Evolutionary conservation across 2,329 filamentous ascomycete species (phyloP), one percentile per base, ranked within the genome.

Genomic region (Claviceps pazoutovae): DNA sequence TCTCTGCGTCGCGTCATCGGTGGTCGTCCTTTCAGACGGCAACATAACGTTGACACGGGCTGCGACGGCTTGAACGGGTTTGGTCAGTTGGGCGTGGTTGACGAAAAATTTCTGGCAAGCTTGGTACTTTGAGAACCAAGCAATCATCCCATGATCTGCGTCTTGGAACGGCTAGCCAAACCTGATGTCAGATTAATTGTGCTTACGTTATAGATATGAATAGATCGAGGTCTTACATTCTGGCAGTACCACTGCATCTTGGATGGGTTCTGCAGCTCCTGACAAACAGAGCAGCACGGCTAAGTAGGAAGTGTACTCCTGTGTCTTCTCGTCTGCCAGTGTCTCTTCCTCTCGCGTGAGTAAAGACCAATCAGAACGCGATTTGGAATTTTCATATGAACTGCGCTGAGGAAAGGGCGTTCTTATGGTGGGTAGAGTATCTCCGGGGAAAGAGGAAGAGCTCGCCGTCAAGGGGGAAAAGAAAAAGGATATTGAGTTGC

Each of bases 41-140:
- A 97, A 77, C 56, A 81, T 81, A 64, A 97, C 96, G 68, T 97
- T 97, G 70, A 96, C 74, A 66, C 93, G 89, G 6, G 89, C 85
- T 19, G 89, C 89, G 47, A 96, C 79, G 8, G 89, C 88, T 69
- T 96, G 90, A 14, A 95, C 88, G 9, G 84, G 79, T 17, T 76
- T 78, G 56, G 82, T 85, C 66, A 95, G 83, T 65, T 97, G 91
- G 6, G 89, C 88, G 62, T 91, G 83, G 61, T 96, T 88, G 61
- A 97, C 74, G 64, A 97, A 98, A 71, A 91, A 96, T 53, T 81
- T 80, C 58, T 91, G 82, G 68, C 93, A 98, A 57, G 82, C 89
- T 68, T 93, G 84, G 66, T 94, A 95, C 54, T 86, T 84, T 9
- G 88, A 86, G 65, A 95, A 86, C 93, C 93, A 97, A 55, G 89